Conservation (phyloP, 805 yeast species). For the Yarrowia sp. region DNA sequence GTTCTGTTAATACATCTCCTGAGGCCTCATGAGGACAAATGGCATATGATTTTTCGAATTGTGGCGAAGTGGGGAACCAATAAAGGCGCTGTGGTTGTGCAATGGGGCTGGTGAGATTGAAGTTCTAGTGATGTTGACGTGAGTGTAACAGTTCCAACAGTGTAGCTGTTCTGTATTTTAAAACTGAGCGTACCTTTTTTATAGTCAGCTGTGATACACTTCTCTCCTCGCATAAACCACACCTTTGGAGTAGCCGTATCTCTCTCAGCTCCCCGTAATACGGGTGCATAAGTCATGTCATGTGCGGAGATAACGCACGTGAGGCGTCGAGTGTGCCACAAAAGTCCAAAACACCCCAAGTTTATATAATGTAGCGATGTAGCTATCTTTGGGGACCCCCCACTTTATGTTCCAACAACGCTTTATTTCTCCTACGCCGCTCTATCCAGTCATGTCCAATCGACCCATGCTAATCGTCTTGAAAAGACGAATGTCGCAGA, state of each 20-base stretch:
- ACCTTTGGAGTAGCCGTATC: no score
- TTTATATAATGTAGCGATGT: not conserved
- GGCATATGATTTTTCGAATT: not conserved
- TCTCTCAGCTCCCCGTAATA: not conserved
- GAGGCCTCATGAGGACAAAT: not conserved
- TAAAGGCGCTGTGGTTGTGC: no score
- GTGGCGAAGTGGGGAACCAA: not conserved
- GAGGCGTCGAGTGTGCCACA: conserved; percentile 10
- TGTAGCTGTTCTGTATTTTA: no score
- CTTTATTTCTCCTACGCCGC: not conserved
- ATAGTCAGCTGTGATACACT: no score
- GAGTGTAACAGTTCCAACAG: no score
- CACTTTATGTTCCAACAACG: not conserved
- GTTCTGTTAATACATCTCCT: not conserved
- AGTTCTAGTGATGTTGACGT: no score
- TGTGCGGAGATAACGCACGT: conserved; percentile 20
- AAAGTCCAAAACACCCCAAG: not conserved
- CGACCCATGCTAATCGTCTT: not conserved
- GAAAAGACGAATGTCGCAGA: conserved; percentile 11
- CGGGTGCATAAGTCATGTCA: not conserved
- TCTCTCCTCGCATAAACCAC: not conserved
- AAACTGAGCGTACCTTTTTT: no score
- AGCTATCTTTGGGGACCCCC: not conserved
- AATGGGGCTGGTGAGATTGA: no score
- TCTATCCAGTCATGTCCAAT: not conserved